Evolutionary conservation across 805 yeast species (phyloP), one percentile per base, ranked within the genome.

Genomic region (Jamesozyma piceae): DNA sequence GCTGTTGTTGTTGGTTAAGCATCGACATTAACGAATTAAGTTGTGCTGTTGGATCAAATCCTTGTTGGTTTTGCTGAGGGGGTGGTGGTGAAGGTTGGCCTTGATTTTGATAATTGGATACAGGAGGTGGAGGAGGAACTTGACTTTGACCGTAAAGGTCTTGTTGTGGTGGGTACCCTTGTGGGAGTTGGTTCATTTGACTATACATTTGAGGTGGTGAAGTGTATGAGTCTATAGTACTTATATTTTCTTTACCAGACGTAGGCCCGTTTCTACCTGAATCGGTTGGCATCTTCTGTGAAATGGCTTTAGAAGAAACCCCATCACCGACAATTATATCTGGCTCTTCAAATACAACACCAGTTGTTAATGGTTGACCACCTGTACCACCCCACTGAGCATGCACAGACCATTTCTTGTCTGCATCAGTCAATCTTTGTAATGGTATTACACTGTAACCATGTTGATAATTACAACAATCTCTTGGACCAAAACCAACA

Each of bases 361-460:
- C 95, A 35, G 85, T 73, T 46, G 68, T 78, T 46, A 92, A 64
- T 8, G 89, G 87, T 57, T 72, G 75, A 17, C 95, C 97, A 39
- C 90, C 95, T 35, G 96, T 83, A 53, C 98, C 98, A 51, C 98
- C 98, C 88, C 95, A 88, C 63, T 86, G 90, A 3, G 97, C 96
- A 44, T 74, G 68, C 29, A 77, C 82, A 11, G 86, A 76, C 98
- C 98, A 92, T 48, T 82, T 71, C 56, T 73, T 77, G 63, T 92
- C 98, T 18, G 97, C 95, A 46, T 92, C 98, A 0, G 98, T 92
- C 52, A 92, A 72, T 54, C 96, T 76, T 45, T 75, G 76, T 39
- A 92, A 67, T 14, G 97, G 96, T 47, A 92, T 87, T 30, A 88
- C 75, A 46, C 95, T 82, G 31, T 81, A 73, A 48, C 98, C 98